Evolutionary conservation across 148 eudicot genomes (phyloP).

Genomic region (Spergularia marina): DNA sequence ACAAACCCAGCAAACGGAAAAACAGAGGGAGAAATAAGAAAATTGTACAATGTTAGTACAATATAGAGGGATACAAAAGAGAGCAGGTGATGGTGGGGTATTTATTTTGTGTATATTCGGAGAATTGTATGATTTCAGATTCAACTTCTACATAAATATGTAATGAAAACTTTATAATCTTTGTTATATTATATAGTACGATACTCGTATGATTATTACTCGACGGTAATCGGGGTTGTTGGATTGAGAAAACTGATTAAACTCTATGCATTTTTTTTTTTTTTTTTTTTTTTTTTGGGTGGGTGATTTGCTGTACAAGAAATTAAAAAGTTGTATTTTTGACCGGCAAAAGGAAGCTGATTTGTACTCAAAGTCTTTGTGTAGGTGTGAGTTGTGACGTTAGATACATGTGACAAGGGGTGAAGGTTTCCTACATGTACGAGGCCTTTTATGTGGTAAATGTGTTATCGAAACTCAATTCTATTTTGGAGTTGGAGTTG

Average conservation of each 20-base stretch:
- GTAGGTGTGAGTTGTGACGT: no score
- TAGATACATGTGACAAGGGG: no score
- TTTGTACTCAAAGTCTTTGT: not conserved
- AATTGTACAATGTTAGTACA: slow-evolving; percentile 5
- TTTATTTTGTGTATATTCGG: slow-evolving; percentile 23
- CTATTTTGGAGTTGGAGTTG: no score
- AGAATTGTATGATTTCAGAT: not conserved
- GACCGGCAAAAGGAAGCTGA: not conserved
- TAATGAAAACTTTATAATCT: no score
- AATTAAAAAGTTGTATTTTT: not conserved
- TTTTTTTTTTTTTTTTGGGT: not conserved
- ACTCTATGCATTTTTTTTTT: no score
- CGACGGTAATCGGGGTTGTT: not conserved
- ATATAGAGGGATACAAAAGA: not conserved
- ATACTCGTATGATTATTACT: no score
- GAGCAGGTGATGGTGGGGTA: not conserved
- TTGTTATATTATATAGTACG: no score
- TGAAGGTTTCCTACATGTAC: no score
- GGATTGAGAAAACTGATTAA: no score
- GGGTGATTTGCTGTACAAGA: slow-evolving; percentile 14
- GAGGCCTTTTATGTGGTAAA: no score
- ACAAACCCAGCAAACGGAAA: not conserved
- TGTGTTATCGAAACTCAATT: no score
- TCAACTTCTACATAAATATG: not conserved
- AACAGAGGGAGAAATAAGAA: not conserved